Evolutionary conservation across 192 early-diverging fungal species (phyloP), one percentile per base, ranked within the genome.

Genomic region (Diversispora eburnea): DNA sequence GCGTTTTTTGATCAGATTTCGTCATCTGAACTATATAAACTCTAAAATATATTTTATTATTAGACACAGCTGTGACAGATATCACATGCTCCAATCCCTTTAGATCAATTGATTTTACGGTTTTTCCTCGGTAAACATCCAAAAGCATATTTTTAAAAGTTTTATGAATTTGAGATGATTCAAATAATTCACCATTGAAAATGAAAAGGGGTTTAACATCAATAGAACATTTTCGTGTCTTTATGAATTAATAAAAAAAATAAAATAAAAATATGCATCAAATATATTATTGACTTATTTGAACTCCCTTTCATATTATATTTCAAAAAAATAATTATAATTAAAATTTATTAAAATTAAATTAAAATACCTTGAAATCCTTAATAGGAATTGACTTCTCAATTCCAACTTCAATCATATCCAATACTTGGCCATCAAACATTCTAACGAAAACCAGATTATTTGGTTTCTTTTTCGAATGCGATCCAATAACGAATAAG

Each of bases 401-500:
- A 17, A 99, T 85, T 7, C 93, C 93, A 49, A 99, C 77, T 80
- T 99, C 98, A 49, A 97, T 79, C 94, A 98, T 96, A 75, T 99
- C 96, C 73, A 99, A 81, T 54, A 98, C 78, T 77, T 95, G 91
- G 80, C 94, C 86, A 77, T 99, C 91, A 84, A 96, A 99, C 82
- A 89, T 95, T 39, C 98, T 88, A 8, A 90, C 89, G 70, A 99
- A 88, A 3, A 90, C 87, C 71, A 99, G 81, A 79, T 96, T 97
- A 78, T 98, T 89, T 20, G 98, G 96, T 68, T 96, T 85, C 81
- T 99, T 99, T 82, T 99, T 99, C 70, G 89, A 91, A 81, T 98
- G 96, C 49, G 87, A 90, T 60, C 93, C 96, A 25, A 98, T 80
- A 51, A 95, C 89, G 73, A 98, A 91, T 22, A 98, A 84, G 2